Evolutionary conservation across 2,329 filamentous ascomycete genomes (phyloP).

Genomic region (Mycogone perniciosa): DNA sequence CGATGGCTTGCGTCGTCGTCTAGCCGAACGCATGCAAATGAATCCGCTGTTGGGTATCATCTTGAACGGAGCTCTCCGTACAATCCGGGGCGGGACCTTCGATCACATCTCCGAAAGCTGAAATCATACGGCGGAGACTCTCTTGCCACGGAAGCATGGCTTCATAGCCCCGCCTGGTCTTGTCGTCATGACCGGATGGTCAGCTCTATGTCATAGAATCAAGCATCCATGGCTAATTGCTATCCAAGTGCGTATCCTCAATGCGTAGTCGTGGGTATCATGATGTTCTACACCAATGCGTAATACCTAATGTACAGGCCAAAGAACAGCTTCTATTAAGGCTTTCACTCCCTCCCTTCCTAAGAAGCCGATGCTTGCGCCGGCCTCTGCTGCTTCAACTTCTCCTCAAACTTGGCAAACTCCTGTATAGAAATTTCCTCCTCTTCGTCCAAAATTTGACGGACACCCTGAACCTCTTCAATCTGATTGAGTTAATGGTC

Average conservation of each 20-base stretch:
- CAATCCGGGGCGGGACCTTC: too few species aligned
- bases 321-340: neutral
- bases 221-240: neutral
- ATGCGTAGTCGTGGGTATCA: neutral
- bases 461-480: constrained; percentile 88
- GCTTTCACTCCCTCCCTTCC: neutral
- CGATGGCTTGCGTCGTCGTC: too few species aligned
- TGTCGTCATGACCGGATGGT: too few species aligned
- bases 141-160: too few species aligned
- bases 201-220: too few species aligned
- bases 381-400: constrained; percentile 44
- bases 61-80: too few species aligned
- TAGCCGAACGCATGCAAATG: too few species aligned
- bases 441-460: constrained; percentile 85
- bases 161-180: too few species aligned
- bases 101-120: too few species aligned
- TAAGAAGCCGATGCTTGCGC: neutral
- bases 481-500: constrained; percentile 52
- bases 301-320: neutral
- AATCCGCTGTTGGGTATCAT: too few species aligned
- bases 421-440: constrained; percentile 82
- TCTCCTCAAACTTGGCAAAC: constrained; percentile 94
- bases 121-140: too few species aligned
- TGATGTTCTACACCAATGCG: neutral
- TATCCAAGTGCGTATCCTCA: neutral